These are phyloP conservation scores for Ceratobasidium sp. DNA, from an alignment of 1,284 basidiomycete species.

Conservation along the genomic window DNA sequence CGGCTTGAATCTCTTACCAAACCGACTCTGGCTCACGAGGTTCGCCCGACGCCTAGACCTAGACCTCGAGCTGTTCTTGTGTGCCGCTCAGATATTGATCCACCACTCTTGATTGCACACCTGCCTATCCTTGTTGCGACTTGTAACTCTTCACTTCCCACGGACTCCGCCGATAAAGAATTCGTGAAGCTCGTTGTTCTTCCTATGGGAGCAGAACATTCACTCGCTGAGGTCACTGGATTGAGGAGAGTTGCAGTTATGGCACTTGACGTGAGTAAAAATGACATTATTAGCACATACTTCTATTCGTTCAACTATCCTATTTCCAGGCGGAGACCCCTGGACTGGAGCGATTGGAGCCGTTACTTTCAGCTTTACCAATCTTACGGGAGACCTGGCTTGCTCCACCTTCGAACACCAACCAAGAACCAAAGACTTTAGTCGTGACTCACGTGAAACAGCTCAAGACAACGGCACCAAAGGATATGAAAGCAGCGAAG, in stretches of 20 bases:
- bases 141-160: slow-evolving; percentile 68
- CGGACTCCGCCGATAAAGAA: slow-evolving; percentile 52
- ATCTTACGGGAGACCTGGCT: slow-evolving; percentile 76
- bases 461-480: slow-evolving; percentile 83
- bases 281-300: slow-evolving; percentile 12
- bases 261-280: slow-evolving; percentile 68
- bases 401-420: slow-evolving; percentile 51
- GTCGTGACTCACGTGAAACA: slow-evolving; percentile 89
- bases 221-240: slow-evolving; percentile 74
- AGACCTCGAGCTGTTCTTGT: slow-evolving; percentile 70
- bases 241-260: slow-evolving; percentile 79
- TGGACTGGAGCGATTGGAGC: slow-evolving; percentile 46
- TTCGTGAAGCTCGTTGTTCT: slow-evolving; percentile 75
- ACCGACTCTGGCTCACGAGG: neutral
- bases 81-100: slow-evolving; percentile 79
- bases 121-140: slow-evolving; percentile 79
- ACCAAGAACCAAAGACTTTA: slow-evolving; percentile 47
- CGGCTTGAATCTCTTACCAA: slow-evolving; percentile 73
- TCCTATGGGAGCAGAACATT: slow-evolving; percentile 76
- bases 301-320: neutral
- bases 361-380: slow-evolving; percentile 63
- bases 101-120: slow-evolving; percentile 77
- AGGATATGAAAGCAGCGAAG: slow-evolving; percentile 82
- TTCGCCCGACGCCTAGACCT: slow-evolving; percentile 44
- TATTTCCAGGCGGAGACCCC: slow-evolving; percentile 54